Conservation (phyloP, 192 early-diverging fungal genomes). For the Dispira simplex region DNA sequence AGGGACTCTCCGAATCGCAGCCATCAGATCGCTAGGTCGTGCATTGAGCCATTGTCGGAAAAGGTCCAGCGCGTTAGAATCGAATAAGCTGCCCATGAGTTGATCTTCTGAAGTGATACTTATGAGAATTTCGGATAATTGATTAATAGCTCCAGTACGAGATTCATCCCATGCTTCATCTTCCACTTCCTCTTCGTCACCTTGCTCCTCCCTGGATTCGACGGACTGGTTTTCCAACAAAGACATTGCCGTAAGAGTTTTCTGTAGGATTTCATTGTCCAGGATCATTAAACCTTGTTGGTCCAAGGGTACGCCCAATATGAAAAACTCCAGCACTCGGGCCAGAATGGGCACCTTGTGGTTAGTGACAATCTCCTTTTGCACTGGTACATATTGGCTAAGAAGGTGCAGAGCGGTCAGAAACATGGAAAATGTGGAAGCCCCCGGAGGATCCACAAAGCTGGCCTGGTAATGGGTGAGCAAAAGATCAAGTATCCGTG, state of each 20-base stretch:
- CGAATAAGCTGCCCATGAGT: neutral
- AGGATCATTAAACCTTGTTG: neutral
- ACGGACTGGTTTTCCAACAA: neutral
- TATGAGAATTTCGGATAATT: neutral
- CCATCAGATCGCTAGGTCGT: neutral
- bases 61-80: neutral
- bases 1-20: neutral
- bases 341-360: no score
- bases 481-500: no score
- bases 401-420: no score
- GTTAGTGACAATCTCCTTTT: no score
- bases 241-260: neutral
- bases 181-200: neutral
- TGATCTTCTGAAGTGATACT: slow-evolving; percentile 7
- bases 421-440: no score
- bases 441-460: no score
- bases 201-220: neutral
- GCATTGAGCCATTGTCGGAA: neutral
- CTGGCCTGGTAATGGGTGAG: no score
- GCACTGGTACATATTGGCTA: no score
- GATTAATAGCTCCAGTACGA: neutral
- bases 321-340: no score
- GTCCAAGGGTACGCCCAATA: no score
- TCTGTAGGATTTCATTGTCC: neutral
- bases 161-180: neutral